Percentiles rank a stretch among this genome's conserved stretches.
These are phyloP conservation scores for Tremellales sp. DNA, from an alignment of 1,284 basidiomycete species.

Conservation along the genomic window DNA sequence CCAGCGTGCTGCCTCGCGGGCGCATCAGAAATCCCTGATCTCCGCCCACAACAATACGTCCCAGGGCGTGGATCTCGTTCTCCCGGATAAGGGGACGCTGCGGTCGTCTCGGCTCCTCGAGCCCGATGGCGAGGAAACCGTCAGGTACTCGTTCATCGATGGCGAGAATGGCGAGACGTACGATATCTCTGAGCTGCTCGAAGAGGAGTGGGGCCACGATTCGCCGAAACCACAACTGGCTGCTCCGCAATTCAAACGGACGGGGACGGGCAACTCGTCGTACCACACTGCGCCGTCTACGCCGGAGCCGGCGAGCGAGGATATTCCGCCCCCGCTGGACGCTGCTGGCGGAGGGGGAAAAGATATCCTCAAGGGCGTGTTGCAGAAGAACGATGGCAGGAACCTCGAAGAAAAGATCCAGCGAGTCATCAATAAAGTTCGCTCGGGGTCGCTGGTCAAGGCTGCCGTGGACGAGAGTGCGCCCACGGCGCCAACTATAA, in stretches of 20 bases:
- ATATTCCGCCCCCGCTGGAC: slow-evolving; percentile 9
- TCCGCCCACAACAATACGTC: slow-evolving; percentile 76
- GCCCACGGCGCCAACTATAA: background rate
- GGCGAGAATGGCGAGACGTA: slow-evolving; percentile 78
- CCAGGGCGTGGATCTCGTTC: slow-evolving; percentile 78
- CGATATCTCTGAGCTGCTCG: slow-evolving; percentile 88
- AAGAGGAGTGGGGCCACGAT: slow-evolving; percentile 69
- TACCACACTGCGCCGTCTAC: slow-evolving; percentile 40
- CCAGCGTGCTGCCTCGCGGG: slow-evolving; percentile 75
- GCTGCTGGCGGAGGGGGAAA: slow-evolving; percentile 43
- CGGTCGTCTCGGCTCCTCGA: slow-evolving; percentile 65
- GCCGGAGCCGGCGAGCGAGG: slow-evolving; percentile 32
- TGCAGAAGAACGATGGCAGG: slow-evolving; percentile 40
- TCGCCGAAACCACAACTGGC: slow-evolving; percentile 14
- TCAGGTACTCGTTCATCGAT: slow-evolving; percentile 88
- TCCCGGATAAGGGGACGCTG: slow-evolving; percentile 78
- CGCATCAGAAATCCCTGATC: slow-evolving; percentile 79
- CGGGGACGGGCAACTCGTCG: slow-evolving; percentile 29
- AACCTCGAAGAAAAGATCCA: slow-evolving; percentile 66
- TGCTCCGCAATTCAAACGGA: slow-evolving; percentile 25
- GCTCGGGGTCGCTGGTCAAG: slow-evolving; percentile 51
- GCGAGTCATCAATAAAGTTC: slow-evolving; percentile 66
- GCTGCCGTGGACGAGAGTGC: slow-evolving; percentile 11
- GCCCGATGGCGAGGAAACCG: slow-evolving; percentile 56
- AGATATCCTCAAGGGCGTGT: slow-evolving; percentile 61